These are phyloP conservation scores for Claviceps spartinae DNA, from an alignment of 2,329 filamentous ascomycete species.

Conservation along the genomic window DNA sequence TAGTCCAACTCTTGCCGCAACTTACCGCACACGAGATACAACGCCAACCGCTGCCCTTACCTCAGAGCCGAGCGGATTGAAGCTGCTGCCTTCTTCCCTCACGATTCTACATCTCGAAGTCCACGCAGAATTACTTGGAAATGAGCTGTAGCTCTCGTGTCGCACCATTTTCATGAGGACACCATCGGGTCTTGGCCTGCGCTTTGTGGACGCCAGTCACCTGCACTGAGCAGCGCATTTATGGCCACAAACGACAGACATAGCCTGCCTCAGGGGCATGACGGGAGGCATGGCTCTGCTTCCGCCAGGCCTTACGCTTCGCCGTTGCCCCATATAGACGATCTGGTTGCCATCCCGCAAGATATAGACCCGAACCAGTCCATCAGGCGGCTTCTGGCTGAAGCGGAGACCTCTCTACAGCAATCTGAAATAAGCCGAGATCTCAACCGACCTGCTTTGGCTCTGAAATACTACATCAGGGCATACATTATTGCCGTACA, in stretches of 20 bases:
- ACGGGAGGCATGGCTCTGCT: constrained; percentile 14
- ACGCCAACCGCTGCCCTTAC: background rate
- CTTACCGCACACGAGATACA: background rate
- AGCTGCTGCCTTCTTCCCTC: background rate
- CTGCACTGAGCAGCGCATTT: constrained; percentile 5
- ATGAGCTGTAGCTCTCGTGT: background rate
- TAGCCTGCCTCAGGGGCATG: constrained; percentile 15
- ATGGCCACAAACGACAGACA: constrained; percentile 20
- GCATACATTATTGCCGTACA: constrained; percentile 69
- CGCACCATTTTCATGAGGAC: constrained; percentile 3
- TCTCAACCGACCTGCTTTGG: constrained; percentile 56
- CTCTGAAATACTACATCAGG: constrained; percentile 72
- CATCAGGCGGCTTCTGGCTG: constrained; percentile 38
- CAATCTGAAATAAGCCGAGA: constrained; percentile 49
- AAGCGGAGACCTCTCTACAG: constrained; percentile 38
- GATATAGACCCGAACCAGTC: constrained; percentile 36
- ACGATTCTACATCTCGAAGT: background rate
- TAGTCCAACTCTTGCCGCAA: background rate
- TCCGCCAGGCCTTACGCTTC: constrained; percentile 14
- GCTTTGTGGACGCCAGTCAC: constrained; percentile 2
- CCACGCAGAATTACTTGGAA: background rate
- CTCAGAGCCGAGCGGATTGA: background rate
- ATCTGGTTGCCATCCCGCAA: constrained; percentile 32
- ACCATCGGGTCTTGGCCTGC: background rate
- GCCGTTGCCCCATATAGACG: constrained; percentile 39